Evolutionary conservation across 1,284 basidiomycete genomes (phyloP).

Genomic region (Microbotryum silenes-acaulis): DNA sequence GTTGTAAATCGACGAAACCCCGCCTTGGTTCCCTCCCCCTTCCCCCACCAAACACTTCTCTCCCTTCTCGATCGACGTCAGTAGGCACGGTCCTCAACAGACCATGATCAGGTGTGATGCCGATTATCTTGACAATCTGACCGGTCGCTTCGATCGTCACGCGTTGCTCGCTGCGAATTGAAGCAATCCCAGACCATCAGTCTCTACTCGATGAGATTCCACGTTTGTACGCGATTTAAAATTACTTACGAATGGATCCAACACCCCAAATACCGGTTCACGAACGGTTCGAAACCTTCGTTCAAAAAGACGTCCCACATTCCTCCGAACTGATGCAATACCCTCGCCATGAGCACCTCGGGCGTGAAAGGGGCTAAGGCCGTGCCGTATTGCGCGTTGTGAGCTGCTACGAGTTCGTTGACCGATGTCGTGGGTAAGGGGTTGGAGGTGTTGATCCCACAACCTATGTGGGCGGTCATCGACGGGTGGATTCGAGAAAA

Average conservation of each 20-base stretch:
- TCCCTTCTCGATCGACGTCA: slow-evolving; percentile 43
- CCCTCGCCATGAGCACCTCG: slow-evolving; percentile 66
- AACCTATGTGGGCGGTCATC: slow-evolving; percentile 50
- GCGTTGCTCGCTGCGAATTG: slow-evolving; percentile 59
- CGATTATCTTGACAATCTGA: slow-evolving; percentile 64
- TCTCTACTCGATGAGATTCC: background rate
- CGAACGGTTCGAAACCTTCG: slow-evolving; percentile 42
- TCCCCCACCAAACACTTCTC: slow-evolving; percentile 27
- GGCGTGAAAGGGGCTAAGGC: slow-evolving; percentile 50
- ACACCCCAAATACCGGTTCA: slow-evolving; percentile 54
- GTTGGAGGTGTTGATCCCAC: slow-evolving; percentile 82
- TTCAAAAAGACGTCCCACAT: slow-evolving; percentile 68
- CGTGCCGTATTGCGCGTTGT: slow-evolving; percentile 39
- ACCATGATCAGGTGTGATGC: slow-evolving; percentile 81
- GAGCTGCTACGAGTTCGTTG: slow-evolving; percentile 51
- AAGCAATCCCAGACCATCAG: no score
- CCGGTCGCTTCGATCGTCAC: slow-evolving; percentile 70
- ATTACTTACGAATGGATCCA: slow-evolving; percentile 82
- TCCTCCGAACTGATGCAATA: slow-evolving; percentile 68
- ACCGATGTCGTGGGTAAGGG: slow-evolving; percentile 75
- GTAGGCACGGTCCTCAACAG: slow-evolving; percentile 69
- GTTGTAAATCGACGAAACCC: slow-evolving; percentile 59
- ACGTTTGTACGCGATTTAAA: background rate
- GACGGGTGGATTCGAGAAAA: background rate
- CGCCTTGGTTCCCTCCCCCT: slow-evolving; percentile 8